Evolutionary conservation across 805 yeast species (phyloP).

Genomic region (Hanseniaspora osmophila): DNA sequence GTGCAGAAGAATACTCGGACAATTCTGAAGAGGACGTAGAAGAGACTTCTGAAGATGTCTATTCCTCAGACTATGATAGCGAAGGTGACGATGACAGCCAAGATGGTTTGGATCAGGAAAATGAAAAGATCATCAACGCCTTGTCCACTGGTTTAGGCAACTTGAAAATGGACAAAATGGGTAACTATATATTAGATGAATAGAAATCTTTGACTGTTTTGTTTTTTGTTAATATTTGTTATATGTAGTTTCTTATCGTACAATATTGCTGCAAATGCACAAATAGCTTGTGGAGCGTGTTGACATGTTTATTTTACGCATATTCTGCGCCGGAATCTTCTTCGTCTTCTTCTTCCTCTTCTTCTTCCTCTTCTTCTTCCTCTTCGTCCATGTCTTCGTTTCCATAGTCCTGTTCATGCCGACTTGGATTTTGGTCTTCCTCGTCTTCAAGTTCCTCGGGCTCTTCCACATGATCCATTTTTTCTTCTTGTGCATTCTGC

Average conservation of each 20-base stretch:
- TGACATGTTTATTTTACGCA: constrained; percentile 14
- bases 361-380: constrained; percentile 19
- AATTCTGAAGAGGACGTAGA: constrained; percentile 13
- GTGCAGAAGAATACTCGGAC: constrained; percentile 38
- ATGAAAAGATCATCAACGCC: constrained; percentile 56
- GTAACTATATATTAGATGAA: constrained; percentile 59
- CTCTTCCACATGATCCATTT: constrained; percentile 10
- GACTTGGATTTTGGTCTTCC: constrained; percentile 10
- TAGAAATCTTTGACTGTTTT: neutral
- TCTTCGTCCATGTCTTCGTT: constrained; percentile 12
- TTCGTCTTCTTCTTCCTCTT: constrained; percentile 24
- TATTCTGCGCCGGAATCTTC: constrained; percentile 26
- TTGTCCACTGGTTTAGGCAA: constrained; percentile 46
- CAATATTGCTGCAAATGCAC: neutral
- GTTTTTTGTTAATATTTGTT: neutral
- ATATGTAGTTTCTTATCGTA: neutral
- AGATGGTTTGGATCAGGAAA: constrained; percentile 31
- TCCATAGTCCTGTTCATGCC: constrained; percentile 9
- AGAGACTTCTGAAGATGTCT: constrained; percentile 19
- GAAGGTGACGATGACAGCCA: constrained; percentile 19
- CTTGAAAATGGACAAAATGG: constrained; percentile 70
- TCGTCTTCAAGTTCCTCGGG: constrained; percentile 21
- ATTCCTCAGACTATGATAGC: constrained; percentile 14
- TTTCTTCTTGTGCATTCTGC: constrained; percentile 18
- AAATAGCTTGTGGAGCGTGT: constrained; percentile 2